Evolutionary conservation across 176 grass and related monocot genomes (phyloP).

Genomic region (Oryza australiensis): DNA sequence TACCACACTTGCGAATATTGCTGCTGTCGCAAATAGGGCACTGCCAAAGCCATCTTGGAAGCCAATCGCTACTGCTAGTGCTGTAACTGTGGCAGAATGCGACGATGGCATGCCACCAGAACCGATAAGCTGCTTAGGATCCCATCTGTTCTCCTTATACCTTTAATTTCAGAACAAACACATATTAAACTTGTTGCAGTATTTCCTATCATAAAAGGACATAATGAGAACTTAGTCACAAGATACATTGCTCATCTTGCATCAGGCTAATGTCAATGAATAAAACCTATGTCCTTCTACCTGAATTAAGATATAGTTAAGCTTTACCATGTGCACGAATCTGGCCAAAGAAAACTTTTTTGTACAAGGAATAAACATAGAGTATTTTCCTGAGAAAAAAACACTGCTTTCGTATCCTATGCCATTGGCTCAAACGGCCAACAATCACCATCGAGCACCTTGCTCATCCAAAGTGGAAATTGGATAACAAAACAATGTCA

Average conservation of each 20-base stretch:
- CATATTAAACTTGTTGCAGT: conserved; percentile 24
- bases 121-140: conserved; percentile 78
- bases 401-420: neutral
- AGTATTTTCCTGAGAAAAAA: neutral
- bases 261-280: neutral
- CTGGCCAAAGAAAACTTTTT: neutral
- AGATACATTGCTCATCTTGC: neutral
- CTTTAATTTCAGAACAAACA: conserved; percentile 48
- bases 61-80: conserved; percentile 72
- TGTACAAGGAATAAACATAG: neutral
- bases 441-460: too few species aligned
- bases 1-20: conserved; percentile 86
- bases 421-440: neutral
- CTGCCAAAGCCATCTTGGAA: conserved; percentile 75
- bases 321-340: neutral
- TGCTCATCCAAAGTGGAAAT: neutral
- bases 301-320: neutral
- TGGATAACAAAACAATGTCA: neutral
- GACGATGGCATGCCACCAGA: conserved; percentile 95
- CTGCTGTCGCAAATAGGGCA: conserved; percentile 66
- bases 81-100: conserved; percentile 89
- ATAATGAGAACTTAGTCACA: neutral
- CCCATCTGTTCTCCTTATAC: conserved; percentile 96
- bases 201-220: neutral
- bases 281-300: neutral